Evolutionary conservation across 2,329 filamentous ascomycete genomes (phyloP).

Genomic region (Stachybotrys echinatus): DNA sequence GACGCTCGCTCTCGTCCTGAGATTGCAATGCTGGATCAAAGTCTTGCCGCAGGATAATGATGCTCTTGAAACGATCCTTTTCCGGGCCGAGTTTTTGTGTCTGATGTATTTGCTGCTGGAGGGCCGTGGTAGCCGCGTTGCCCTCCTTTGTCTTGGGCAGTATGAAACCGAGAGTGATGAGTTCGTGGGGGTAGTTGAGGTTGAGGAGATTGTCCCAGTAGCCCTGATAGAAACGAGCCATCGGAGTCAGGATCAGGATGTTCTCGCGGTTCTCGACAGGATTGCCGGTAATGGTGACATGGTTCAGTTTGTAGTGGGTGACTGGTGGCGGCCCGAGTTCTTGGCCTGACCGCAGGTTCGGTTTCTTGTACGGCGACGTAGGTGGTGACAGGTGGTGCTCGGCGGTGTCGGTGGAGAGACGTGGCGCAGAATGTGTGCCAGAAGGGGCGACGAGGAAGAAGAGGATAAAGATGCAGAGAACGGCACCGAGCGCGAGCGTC

Average conservation of each 20-base stretch:
- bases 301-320: constrained; percentile 90
- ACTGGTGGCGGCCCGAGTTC: constrained; percentile 66
- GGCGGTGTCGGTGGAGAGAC: constrained; percentile 41
- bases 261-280: constrained; percentile 77
- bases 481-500: constrained; percentile 65
- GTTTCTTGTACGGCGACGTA: constrained; percentile 38
- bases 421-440: constrained; percentile 36
- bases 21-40: constrained; percentile 76
- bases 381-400: constrained; percentile 39
- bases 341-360: constrained; percentile 22
- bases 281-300: constrained; percentile 74
- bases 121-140: constrained; percentile 73
- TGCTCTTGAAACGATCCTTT: constrained; percentile 79
- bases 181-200: constrained; percentile 84
- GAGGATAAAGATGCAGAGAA: constrained; percentile 69
- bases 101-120: constrained; percentile 80
- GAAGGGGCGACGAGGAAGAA: constrained; percentile 55
- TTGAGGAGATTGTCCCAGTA: constrained; percentile 93
- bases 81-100: constrained; percentile 75
- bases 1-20: constrained; percentile 82
- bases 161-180: constrained; percentile 94
- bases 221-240: constrained; percentile 85
- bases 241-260: constrained; percentile 85
- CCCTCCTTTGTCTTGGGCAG: constrained; percentile 91
- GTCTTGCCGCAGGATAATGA: constrained; percentile 93